phyloP scores from a whole-genome alignment of 257 asterid species.

The Plantago major region DNA sequence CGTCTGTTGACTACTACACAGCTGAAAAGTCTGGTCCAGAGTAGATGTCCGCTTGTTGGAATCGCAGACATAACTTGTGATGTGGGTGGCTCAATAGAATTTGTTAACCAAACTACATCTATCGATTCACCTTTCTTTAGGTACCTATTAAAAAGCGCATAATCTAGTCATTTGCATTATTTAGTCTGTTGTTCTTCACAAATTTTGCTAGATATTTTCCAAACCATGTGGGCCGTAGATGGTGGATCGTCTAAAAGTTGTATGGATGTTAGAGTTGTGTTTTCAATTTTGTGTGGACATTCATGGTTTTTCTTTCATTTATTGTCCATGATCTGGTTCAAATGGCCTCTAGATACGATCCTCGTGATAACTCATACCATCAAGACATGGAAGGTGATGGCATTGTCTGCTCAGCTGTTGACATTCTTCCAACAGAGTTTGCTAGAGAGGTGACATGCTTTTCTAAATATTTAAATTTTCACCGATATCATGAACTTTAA shows the following conservation, averaged over 20 bases:
- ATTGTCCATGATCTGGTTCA: conserved; percentile 13
- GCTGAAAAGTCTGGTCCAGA: conserved; percentile 60
- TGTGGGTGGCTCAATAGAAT: conserved; percentile 82
- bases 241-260: no score
- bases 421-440: conserved; percentile 94
- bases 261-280: no score
- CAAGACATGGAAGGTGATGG: conserved; percentile 79
- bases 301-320: neutral
- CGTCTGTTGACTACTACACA: conserved; percentile 60
- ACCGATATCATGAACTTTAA: conserved; percentile 11
- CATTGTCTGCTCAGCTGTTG: conserved; percentile 81
- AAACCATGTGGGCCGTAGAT: neutral
- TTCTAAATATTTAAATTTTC: conserved; percentile 9
- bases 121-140: conserved; percentile 94
- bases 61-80: conserved; percentile 91
- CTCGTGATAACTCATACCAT: conserved; percentile 61
- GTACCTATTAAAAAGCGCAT: conserved; percentile 30
- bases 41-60: conserved; percentile 80
- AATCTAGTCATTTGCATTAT: neutral
- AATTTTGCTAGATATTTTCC: neutral
- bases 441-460: conserved; percentile 70
- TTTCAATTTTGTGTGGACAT: neutral
- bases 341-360: conserved; percentile 59
- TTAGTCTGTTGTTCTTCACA: neutral
- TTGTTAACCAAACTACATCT: conserved; percentile 63